Percentiles rank a stretch among this genome's conserved stretches.
Evolutionary conservation across 2,329 filamentous ascomycete species (phyloP).

Genomic region (Aspergillus uvarum): DNA sequence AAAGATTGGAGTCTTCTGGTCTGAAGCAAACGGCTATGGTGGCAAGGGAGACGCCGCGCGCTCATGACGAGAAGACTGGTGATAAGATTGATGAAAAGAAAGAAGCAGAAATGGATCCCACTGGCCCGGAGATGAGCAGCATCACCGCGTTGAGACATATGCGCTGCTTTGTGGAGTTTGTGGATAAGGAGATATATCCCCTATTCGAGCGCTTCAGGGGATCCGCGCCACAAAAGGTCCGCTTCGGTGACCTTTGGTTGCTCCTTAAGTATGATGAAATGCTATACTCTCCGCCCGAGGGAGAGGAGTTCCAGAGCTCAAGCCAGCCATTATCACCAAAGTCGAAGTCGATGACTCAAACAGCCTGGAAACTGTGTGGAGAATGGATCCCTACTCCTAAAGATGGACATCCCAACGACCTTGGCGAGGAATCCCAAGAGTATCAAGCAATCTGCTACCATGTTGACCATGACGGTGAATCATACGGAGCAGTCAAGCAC

Average conservation of each 20-base stretch:
- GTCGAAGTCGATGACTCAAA: not conserved
- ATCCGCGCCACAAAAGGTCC: conserved; percentile 3
- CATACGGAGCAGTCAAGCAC: conserved; percentile 23
- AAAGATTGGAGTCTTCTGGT: not conserved
- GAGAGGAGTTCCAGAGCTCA: conserved; percentile 9
- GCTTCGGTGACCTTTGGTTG: conserved; percentile 21
- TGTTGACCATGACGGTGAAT: conserved; percentile 30
- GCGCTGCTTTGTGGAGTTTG: conserved; percentile 20
- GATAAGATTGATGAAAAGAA: not conserved
- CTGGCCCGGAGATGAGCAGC: not conserved
- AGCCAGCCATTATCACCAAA: not conserved
- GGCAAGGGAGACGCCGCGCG: not conserved
- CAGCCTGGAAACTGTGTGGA: conserved; percentile 13
- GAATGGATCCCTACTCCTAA: conserved; percentile 5
- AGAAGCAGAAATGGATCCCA: not conserved
- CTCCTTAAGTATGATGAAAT: conserved; percentile 16
- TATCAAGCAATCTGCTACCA: conserved; percentile 28
- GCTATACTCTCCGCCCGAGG: conserved; percentile 13
- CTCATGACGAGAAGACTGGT: not conserved
- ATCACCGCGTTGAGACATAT: conserved; percentile 12
- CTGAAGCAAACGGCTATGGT: not conserved
- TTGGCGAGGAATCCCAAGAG: conserved; percentile 12
- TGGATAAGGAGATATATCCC: conserved; percentile 18
- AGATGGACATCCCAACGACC: not conserved
- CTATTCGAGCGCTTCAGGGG: conserved; percentile 9